phyloP scores from a whole-genome alignment of 2,329 filamentous ascomycete species.

The Pseudonectria buxi region DNA sequence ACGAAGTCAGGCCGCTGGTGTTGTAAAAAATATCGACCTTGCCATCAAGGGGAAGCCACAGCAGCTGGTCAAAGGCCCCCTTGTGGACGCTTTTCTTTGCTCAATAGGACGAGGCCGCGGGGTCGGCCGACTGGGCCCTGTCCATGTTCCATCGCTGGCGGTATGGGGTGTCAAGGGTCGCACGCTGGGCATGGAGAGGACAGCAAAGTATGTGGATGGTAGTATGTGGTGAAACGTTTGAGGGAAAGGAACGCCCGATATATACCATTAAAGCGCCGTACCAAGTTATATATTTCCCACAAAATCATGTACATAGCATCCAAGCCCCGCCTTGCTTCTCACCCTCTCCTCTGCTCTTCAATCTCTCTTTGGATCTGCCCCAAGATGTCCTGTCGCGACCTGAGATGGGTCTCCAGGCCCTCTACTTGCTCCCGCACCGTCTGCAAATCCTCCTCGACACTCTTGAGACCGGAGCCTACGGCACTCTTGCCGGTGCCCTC shows the following conservation, averaged over 20 bases:
- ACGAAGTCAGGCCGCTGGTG: conserved; percentile 36
- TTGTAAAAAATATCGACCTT: conserved; percentile 48
- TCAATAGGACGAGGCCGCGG: conserved; percentile 44
- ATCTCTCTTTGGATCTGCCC: conserved; percentile 74
- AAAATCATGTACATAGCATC: conserved; percentile 2
- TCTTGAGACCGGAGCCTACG: conserved; percentile 66
- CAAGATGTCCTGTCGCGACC: conserved; percentile 66
- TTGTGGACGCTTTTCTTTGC: conserved; percentile 43
- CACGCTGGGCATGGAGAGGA: conserved; percentile 39
- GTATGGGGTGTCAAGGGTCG: conserved; percentile 47
- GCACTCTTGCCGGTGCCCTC: conserved; percentile 62
- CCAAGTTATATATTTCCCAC: conserved; percentile 15
- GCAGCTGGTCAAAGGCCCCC: conserved; percentile 37
- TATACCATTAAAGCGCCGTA: conserved; percentile 20
- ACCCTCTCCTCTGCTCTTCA: conserved; percentile 70
- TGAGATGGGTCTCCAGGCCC: conserved; percentile 76
- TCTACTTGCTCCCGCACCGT: conserved; percentile 94
- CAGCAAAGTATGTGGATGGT: conserved; percentile 41
- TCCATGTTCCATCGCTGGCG: conserved; percentile 44
- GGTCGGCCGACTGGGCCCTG: conserved; percentile 38
- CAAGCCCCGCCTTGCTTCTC: conserved; percentile 22
- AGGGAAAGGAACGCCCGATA: conserved; percentile 14
- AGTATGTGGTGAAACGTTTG: conserved; percentile 34
- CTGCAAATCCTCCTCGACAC: conserved; percentile 76
- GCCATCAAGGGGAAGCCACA: conserved; percentile 39